A percentile compares a stretch with the other conserved stretches of the same genome.
Conservation (phyloP, 495 filamentous ascomycete genomes). For the Monascus purpureus region DNA sequence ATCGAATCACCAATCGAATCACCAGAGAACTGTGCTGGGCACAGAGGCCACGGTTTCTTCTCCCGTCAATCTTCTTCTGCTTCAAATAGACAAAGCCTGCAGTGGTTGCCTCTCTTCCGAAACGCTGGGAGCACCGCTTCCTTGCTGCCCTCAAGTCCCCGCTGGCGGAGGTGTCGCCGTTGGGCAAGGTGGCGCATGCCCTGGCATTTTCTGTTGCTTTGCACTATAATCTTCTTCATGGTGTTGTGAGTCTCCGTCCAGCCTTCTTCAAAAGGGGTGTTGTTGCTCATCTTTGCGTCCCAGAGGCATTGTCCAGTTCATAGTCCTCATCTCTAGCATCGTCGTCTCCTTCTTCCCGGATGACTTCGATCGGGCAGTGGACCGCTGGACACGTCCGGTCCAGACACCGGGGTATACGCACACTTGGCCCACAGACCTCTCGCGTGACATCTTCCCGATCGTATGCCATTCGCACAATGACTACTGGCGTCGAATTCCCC, state of each 20-base stretch:
- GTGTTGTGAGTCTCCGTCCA: conserved; percentile 24
- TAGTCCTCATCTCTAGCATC: conserved; percentile 37
- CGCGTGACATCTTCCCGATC: conserved; percentile 53
- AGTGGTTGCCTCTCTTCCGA: too few species aligned
- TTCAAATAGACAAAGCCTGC: too few species aligned
- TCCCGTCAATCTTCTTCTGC: too few species aligned
- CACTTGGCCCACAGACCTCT: conserved; percentile 65
- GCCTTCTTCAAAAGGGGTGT: not conserved
- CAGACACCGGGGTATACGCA: conserved; percentile 25
- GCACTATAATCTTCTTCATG: conserved; percentile 19
- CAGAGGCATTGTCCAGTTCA: conserved; percentile 34
- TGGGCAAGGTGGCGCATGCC: too few species aligned
- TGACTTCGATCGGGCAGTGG: conserved; percentile 34
- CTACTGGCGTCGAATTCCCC: conserved; percentile 66
- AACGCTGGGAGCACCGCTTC: too few species aligned
- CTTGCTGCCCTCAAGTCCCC: too few species aligned
- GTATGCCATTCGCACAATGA: conserved; percentile 75
- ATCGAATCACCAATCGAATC: too few species aligned
- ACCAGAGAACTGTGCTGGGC: too few species aligned
- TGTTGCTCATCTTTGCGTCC: too few species aligned
- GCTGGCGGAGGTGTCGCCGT: too few species aligned
- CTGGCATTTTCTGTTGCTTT: too few species aligned
- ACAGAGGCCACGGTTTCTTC: too few species aligned
- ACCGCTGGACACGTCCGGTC: conserved; percentile 39
- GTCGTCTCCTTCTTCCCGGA: conserved; percentile 41